phyloP scores from a whole-genome alignment of 2,329 filamentous ascomycete species.

The Metarhizium sp. region DNA sequence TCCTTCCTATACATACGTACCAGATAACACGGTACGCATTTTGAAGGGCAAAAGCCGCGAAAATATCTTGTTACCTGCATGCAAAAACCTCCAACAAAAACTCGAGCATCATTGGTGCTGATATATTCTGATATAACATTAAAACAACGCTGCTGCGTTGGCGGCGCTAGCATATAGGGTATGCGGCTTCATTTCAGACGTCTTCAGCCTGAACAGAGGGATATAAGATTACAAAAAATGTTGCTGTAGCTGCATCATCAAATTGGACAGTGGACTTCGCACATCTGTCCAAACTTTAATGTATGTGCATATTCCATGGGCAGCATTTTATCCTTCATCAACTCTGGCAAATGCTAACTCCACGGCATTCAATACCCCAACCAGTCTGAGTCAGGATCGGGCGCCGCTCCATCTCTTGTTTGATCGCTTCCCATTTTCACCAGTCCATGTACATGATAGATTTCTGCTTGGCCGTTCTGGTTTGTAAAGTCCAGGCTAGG shows the following conservation, averaged over 20 bases:
- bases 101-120: too few species aligned
- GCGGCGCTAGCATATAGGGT: not conserved
- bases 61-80: too few species aligned
- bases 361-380: constrained; percentile 4
- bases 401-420: constrained; percentile 1
- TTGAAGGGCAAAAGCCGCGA: too few species aligned
- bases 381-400: constrained; percentile 13
- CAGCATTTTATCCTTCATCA: not conserved
- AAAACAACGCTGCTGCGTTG: too few species aligned
- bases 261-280: not conserved
- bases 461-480: constrained; percentile 13
- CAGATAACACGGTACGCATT: too few species aligned
- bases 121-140: too few species aligned
- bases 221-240: too few species aligned
- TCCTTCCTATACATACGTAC: too few species aligned
- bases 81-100: too few species aligned
- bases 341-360: not conserved
- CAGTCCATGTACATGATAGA: constrained; percentile 12
- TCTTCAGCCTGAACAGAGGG: too few species aligned
- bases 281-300: not conserved
- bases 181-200: too few species aligned
- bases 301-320: not conserved
- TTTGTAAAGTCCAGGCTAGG: constrained; percentile 8
- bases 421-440: not conserved
- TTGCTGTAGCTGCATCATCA: too few species aligned